Evolutionary conservation across 129 eudicot species (phyloP).

Genomic region (Erigeron canadensis): DNA sequence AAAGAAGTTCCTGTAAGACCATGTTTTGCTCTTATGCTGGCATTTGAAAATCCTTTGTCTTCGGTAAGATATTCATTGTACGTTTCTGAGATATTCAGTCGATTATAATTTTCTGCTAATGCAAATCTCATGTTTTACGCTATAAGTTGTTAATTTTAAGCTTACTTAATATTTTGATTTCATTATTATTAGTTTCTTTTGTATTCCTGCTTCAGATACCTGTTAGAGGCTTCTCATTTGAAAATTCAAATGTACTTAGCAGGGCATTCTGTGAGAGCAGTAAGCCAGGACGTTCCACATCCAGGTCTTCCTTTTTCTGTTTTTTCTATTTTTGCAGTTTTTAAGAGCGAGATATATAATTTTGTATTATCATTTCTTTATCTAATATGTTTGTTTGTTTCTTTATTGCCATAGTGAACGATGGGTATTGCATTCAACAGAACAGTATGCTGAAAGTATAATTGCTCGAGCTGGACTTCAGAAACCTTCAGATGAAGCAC

Average conservation of each 20-base stretch:
- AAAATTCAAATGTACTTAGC: slow-evolving; percentile 63
- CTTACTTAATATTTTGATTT: not conserved
- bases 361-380: not conserved
- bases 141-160: not conserved
- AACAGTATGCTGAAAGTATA: slow-evolving; percentile 62
- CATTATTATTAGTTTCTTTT: not conserved
- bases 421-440: slow-evolving; percentile 91
- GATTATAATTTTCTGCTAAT: not conserved
- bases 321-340: slow-evolving; percentile 36
- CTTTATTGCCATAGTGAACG: slow-evolving; percentile 52
- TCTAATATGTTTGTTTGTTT: not conserved
- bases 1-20: slow-evolving; percentile 73
- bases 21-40: slow-evolving; percentile 90
- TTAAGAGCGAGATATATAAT: not conserved
- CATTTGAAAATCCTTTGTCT: slow-evolving; percentile 78
- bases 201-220: slow-evolving; percentile 58
- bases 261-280: slow-evolving; percentile 91
- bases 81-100: not conserved
- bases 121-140: not conserved
- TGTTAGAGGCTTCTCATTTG: slow-evolving; percentile 62
- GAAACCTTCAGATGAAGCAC: slow-evolving; percentile 64
- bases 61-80: slow-evolving; percentile 45
- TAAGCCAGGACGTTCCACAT: slow-evolving; percentile 80
- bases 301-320: slow-evolving; percentile 43
- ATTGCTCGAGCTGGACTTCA: slow-evolving; percentile 70